Conservation (phyloP, 495 filamentous ascomycete genomes). For the Xylaria intraflava region DNA sequence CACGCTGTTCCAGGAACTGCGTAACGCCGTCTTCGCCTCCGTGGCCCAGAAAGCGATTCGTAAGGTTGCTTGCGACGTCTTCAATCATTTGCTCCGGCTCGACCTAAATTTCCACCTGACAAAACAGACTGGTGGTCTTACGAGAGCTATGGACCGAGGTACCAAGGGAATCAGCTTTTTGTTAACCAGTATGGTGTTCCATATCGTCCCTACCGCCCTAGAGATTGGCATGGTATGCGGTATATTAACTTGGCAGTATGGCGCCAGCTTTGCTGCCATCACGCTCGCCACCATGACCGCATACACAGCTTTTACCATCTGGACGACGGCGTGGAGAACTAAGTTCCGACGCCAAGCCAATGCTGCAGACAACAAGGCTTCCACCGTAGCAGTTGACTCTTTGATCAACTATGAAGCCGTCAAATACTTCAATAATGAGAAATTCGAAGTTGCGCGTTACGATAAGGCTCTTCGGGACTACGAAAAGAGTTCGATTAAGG, state of each 20-base stretch:
- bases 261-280: constrained; percentile 82
- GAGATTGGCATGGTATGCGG: constrained; percentile 96
- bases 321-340: constrained; percentile 92
- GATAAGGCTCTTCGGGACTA: constrained; percentile 80
- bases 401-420: constrained; percentile 98
- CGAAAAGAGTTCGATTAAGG: constrained; percentile 91
- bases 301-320: constrained; percentile 91
- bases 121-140: constrained; percentile 90
- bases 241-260: constrained; percentile 90
- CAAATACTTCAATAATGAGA: constrained; percentile 99
- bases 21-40: constrained; percentile 93
- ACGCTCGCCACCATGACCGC: constrained; percentile 86
- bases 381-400: constrained; percentile 91
- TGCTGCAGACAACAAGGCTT: constrained; percentile 90
- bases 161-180: constrained; percentile 98
- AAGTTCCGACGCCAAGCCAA: constrained; percentile 93
- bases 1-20: constrained; percentile 79
- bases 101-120: constrained; percentile 91
- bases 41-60: constrained; percentile 96
- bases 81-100: constrained; percentile 78
- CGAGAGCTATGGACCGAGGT: constrained; percentile 89
- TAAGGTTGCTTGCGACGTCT: constrained; percentile 83
- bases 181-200: constrained; percentile 96
- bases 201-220: constrained; percentile 86
- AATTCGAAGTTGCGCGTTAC: constrained; percentile 85